Conservation (phyloP, 1,284 basidiomycete genomes). For the Sanghuangporus baumii region DNA sequence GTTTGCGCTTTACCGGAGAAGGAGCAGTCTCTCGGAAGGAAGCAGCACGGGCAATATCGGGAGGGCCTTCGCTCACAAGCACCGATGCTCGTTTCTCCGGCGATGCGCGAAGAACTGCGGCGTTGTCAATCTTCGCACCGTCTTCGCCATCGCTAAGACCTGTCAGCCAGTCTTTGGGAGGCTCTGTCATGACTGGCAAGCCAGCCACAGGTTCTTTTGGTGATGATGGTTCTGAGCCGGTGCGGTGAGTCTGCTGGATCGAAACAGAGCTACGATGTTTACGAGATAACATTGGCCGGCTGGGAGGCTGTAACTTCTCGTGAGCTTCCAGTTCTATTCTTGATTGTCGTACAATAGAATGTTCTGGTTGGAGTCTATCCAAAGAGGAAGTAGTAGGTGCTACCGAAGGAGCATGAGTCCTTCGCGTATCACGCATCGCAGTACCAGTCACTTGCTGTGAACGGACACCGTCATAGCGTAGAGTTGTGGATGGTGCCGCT, state of each 20-base stretch:
- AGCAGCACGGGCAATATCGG: slow-evolving; percentile 4
- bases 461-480: slow-evolving; percentile 25
- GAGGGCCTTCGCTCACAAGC: slow-evolving; percentile 6
- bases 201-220: slow-evolving; percentile 17
- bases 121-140: slow-evolving; percentile 17
- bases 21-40: slow-evolving; percentile 4
- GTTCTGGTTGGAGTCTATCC: not conserved
- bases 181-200: slow-evolving; percentile 19
- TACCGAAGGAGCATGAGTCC: slow-evolving; percentile 15
- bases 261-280: slow-evolving; percentile 40
- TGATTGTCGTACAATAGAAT: not conserved
- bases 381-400: not conserved
- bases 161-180: slow-evolving; percentile 63
- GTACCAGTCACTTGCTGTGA: slow-evolving; percentile 54
- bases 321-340: not conserved
- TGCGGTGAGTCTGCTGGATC: slow-evolving; percentile 25
- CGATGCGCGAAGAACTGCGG: slow-evolving; percentile 25
- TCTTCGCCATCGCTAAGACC: slow-evolving; percentile 46
- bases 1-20: slow-evolving; percentile 5
- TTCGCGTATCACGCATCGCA: slow-evolving; percentile 42
- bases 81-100: slow-evolving; percentile 16
- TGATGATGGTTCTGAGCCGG: slow-evolving; percentile 10
- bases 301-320: slow-evolving; percentile 15
- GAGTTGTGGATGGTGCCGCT: slow-evolving; percentile 4
- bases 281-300: slow-evolving; percentile 33